Base-by-base conservation (phyloP, 306 rosid species). In the Quercus engelmannii region DNA sequence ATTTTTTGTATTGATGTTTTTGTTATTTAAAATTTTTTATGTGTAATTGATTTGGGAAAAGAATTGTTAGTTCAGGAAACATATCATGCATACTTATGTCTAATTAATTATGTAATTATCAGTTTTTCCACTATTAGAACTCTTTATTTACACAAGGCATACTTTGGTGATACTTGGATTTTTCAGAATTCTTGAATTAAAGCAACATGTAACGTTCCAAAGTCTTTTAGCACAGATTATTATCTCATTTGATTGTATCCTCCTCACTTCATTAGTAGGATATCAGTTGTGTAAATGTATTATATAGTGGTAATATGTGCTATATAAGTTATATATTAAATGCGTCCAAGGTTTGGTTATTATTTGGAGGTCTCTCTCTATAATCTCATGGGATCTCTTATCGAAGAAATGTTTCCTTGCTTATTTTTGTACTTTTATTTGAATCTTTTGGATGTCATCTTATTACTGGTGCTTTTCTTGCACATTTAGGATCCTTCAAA, bases 401-500 rank as follows among this genome's bases (percentile, higher is more conserved):
- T 28, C 35, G 56, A 64, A 73, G 19, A 59, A 78, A 74, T 51
- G 51, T 68, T 73, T 74, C 72, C 77, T 71, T 43, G 31, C 58
- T 52, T 76, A 71, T 57, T 74, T 76, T 46, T 31, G 17, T 61
- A 76, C 55, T 69, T 68, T 61, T 38, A 20, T 73, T 46, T n/a
- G 26, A 71, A 69, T 68, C 35, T 52, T 81, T 71, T 56, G 64
- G 33, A 55, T 68, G 18, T 54, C 76, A 78, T 80, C 82, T 89
- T 57, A 55, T 17, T 79, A 82, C 63, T 62, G 78, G 80, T 80
- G 57, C 64, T 82, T 85, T 80, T 82, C 7, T 26, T 69, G 25
- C 43, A 18, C 72, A 30, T 76, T 25, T 72, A 94, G 98, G 97
- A 94, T 70, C 98, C 98, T 69, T 81, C 81, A 73, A 92, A 92